Base-by-base conservation (phyloP, 352 stramenopile species). In the Phytopythium helicoides region DNA sequence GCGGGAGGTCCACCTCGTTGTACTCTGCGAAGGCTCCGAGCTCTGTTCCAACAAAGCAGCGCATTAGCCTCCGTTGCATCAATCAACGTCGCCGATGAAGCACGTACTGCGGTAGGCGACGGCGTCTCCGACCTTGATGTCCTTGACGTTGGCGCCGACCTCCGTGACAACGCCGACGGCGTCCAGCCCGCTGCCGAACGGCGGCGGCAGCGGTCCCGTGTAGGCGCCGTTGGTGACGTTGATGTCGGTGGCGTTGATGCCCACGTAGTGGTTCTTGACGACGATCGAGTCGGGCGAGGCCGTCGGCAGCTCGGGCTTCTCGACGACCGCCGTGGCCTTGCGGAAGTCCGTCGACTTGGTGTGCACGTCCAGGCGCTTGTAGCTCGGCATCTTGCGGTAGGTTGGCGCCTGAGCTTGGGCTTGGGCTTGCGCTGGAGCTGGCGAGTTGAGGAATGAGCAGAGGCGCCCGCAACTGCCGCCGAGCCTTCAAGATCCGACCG, bases 181-280 rank as follows among this genome's bases (percentile, higher is more conserved):
- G 14, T 85, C 65, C 31, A 85, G 25, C 5, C 71, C 71, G 21
- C 66, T 77, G 40, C 64, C 66, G 36, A 83, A 83, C 1, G 76
- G 76, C 6, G 76, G 68, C 14, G 67, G 55, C 9, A 76, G 54
- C 6, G 54, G 15, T 1, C 57, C 35, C 1, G 68, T 73, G 65
- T 81, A 82, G 16, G 31, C 52, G 26, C 68, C 72, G 51, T 81
- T 81, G 40, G 76, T 87, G 37, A 83, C 61, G 56, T 78, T 81
- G 56, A 87, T 66, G 59, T 81, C 68, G 22, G 73, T 77, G 21
- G 65, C 73, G 45, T 84, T 84, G 58, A 84, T 83, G n/a, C 72
- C 72, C 31, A 75, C 62, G 54, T 68, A 83, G 59, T 79, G 71
- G 62, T 74, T 81, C 62, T 76, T 47, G 14, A 81, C 68, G 11